Evolutionary conservation across 257 asterid species (phyloP).

Genomic region (Perilla frutescens): DNA sequence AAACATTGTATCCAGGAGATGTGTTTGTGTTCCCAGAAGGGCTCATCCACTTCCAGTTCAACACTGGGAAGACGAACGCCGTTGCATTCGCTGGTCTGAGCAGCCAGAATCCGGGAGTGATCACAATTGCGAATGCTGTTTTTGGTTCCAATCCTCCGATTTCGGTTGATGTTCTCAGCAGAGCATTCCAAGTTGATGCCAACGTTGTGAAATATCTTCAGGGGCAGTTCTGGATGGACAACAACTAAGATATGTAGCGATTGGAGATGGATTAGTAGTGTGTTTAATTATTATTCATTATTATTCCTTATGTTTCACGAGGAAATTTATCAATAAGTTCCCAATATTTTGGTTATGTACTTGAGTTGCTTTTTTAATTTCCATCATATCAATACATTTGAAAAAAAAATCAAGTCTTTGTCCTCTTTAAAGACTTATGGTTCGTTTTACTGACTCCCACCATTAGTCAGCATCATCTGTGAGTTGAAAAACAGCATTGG

Average conservation of each 20-base stretch:
- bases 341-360: too few species aligned
- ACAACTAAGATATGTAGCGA: neutral
- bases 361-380: too few species aligned
- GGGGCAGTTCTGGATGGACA: slow-evolving; percentile 15
- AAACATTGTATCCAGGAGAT: slow-evolving; percentile 29
- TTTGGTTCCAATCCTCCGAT: slow-evolving; percentile 45
- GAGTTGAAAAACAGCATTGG: too few species aligned
- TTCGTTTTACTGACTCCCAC: too few species aligned
- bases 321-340: too few species aligned
- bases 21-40: slow-evolving; percentile 46
- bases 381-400: too few species aligned
- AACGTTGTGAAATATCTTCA: slow-evolving; percentile 29
- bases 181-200: slow-evolving; percentile 33
- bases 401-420: too few species aligned
- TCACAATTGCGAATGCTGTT: slow-evolving; percentile 41
- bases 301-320: too few species aligned
- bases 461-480: too few species aligned
- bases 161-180: slow-evolving; percentile 27
- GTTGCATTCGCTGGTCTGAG: slow-evolving; percentile 39
- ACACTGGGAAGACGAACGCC: slow-evolving; percentile 31
- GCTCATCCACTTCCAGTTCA: slow-evolving; percentile 40
- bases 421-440: too few species aligned
- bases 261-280: too few species aligned
- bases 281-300: too few species aligned
- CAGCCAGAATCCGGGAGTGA: slow-evolving; percentile 47